Evolutionary conservation across 2,329 filamentous ascomycete species (phyloP), one percentile per base, ranked within the genome.

Genomic region (Aspergillus latus): DNA sequence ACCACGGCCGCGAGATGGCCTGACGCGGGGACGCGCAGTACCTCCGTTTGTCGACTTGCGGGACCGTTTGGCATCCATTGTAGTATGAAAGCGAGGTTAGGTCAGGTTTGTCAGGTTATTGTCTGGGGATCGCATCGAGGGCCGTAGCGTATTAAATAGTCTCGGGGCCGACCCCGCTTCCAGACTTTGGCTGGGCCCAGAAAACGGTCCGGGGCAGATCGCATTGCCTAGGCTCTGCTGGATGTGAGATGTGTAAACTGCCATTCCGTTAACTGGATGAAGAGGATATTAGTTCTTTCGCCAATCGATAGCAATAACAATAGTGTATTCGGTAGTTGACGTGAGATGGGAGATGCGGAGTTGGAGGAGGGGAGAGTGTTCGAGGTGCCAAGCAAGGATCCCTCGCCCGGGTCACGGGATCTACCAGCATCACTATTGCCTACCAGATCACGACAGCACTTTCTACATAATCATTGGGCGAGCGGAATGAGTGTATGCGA

Each of bases 161-260:
- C 7, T 13, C 8, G 9, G 5, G 34, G 11, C 34, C n/a, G 21
- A 37, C 34, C 34, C 34, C 34, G 34, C 34, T 37, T 37, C 34
- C 34, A 37, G n/a, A 13, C 34, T 37, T 37, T 37, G 7, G 34
- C 34, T 37, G 7, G 9, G 34, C 5, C 34, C 34, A 37, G n/a
- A 37, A 13, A 37, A 46, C 43, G 28, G n/a, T 29, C 43, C 13
- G 43, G 26, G 43, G 21, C 6, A 11, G 43, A 28, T 10, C 21
- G 43, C 43, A n/a, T 29, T 13, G 9, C 43, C 26, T 46, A 46
- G 13, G 26, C 26, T 44, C 81, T 81, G 60, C 83, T 79, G 16
- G 78, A 74, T 0, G 70, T 72, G 62, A 84, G 30, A 28, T 26
- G 84, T 81, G 59, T 84, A 81, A 36, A 82, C 81, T 0, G 9